Evolutionary conservation across 148 eudicot genomes (phyloP), one percentile per base, ranked within the genome.

Genomic region (Fagopyrum esculentum): DNA sequence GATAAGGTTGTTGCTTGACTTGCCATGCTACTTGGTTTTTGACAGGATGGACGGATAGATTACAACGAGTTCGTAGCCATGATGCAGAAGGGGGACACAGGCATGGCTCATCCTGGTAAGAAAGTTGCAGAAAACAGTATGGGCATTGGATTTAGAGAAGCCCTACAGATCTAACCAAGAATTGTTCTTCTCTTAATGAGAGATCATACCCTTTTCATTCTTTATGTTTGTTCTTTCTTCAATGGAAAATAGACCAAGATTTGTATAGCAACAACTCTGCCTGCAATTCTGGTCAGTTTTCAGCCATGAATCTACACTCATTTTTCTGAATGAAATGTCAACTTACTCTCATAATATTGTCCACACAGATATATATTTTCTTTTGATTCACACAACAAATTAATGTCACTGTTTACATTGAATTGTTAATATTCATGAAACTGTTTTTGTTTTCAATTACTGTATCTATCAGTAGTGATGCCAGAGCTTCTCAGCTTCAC

Each of bases 11-110:
- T 35, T 35, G 40, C 40, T 35, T 35, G 40, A 35, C 40, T 35
- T 2, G 3, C 40, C 40, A 35, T 35, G 16, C 16, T 29, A 10
- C n/a, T 69, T 69, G n/a, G 48, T 69, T 69, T 35, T 35, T 80
- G 11, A 73, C 86, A 83, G 86, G 86, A 83, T 51, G 86, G 86
- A 45, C 78, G 74, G 61, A 80, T 80, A 4, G 82, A 80, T 76
- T 80, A 80, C 74, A 74, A 74, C 57, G 80, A 78, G 73, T 78
- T 78, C 26, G 80, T 64, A 19, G 76, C 80, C 19, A 78, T 78
- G 80, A 78, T 78, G 80, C 74, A 66, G 35, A 77, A 77, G 50
- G 80, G 76, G 35, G 72, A 78, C 74, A 30, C 74, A 71, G 55
- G 29, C 30, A 49, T 47, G 74, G 55, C 16, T 46, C 40, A 16